These are phyloP conservation scores for Aspergillus avenaceus DNA, from an alignment of 495 filamentous ascomycete genomes.

Conservation along the genomic window DNA sequence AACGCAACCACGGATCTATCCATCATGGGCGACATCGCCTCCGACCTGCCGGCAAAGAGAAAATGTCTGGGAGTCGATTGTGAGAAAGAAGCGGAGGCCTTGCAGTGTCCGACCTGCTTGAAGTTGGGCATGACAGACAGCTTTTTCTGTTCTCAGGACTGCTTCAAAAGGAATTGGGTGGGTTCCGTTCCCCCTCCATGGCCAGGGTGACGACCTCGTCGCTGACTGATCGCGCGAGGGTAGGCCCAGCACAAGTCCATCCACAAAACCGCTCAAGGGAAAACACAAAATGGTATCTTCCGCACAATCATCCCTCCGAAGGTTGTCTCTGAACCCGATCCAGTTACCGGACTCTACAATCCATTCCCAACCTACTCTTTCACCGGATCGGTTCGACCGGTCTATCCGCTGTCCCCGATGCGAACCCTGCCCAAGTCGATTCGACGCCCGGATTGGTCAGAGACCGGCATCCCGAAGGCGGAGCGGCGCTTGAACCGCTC, in stretches of 20 bases:
- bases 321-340: constrained; percentile 61
- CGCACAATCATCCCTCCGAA: constrained; percentile 53
- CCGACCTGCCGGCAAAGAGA: too few species aligned
- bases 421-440: constrained; percentile 66
- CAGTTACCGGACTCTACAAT: constrained; percentile 68
- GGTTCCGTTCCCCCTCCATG: constrained; percentile 23
- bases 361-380: constrained; percentile 74
- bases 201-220: constrained; percentile 14
- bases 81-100: constrained; percentile 63
- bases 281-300: neutral
- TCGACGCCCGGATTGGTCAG: constrained; percentile 65
- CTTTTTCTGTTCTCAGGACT: constrained; percentile 86
- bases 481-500: constrained; percentile 54
- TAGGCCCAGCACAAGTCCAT: neutral
- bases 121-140: constrained; percentile 71
- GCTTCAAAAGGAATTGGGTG: constrained; percentile 91
- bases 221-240: neutral
- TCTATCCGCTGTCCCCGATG: constrained; percentile 66
- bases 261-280: neutral
- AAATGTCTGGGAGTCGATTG: constrained; percentile 68
- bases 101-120: constrained; percentile 86
- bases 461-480: constrained; percentile 62
- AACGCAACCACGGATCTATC: too few species aligned
- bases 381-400: constrained; percentile 67
- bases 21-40: too few species aligned